Evolutionary conservation across 108 stramenopile genomes (phyloP).

Genomic region (Aurantiochytrium sp.): DNA sequence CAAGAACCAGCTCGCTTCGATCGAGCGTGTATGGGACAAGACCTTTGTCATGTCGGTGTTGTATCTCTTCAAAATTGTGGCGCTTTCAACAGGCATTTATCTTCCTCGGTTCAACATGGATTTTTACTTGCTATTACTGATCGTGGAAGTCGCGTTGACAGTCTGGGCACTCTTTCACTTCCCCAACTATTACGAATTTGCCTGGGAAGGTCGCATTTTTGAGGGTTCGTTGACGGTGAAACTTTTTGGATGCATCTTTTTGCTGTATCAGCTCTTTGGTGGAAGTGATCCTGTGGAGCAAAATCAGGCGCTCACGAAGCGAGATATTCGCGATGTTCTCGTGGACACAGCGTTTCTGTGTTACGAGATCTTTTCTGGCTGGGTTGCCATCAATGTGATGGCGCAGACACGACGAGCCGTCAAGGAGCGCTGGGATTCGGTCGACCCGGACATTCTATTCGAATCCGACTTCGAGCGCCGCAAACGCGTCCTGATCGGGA

Average conservation of each 20-base stretch:
- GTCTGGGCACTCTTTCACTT: not conserved
- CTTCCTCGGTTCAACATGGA: not conserved
- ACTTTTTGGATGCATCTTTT: not conserved
- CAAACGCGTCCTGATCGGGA: not conserved
- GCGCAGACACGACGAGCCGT: not conserved
- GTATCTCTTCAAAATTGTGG: not conserved
- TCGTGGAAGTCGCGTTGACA: not conserved
- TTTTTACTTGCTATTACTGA: not conserved
- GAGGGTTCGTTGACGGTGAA: not conserved
- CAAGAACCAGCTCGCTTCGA: not conserved
- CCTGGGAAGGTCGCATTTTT: not conserved
- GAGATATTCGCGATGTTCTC: not conserved
- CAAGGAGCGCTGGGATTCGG: not conserved
- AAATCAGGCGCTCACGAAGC: not conserved
- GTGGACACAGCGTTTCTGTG: not conserved
- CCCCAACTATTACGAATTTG: constrained; percentile 14
- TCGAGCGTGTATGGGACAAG: not conserved
- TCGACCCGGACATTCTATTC: not conserved
- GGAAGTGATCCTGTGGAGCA: not conserved
- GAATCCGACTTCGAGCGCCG: not conserved
- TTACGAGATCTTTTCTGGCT: not conserved
- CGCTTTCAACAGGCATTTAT: not conserved
- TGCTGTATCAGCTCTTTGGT: not conserved
- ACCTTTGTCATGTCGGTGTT: not conserved
- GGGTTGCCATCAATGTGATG: not conserved